phyloP scores from a whole-genome alignment of 2,329 filamentous ascomycete genomes.

The Dothidotthia symphoricarpi region DNA sequence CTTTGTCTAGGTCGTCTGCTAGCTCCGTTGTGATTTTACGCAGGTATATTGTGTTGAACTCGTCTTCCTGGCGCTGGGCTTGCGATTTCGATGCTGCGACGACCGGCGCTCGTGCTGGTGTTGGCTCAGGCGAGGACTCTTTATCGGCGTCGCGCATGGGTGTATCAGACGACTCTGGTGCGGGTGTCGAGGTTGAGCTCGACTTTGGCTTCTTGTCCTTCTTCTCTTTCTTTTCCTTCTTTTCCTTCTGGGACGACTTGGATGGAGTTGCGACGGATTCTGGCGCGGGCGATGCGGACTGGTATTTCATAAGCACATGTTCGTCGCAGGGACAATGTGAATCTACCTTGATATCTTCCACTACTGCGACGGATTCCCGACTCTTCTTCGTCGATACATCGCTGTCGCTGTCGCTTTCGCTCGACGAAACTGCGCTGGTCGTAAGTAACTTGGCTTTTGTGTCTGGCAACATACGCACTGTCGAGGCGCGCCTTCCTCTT shows the following conservation, averaged over 20 bases:
- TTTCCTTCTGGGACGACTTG: constrained; percentile 1
- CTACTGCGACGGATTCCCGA: constrained; percentile 3
- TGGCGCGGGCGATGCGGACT: neutral
- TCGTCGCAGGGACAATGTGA: neutral
- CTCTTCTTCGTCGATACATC: constrained; percentile 20
- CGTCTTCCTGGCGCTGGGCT: constrained; percentile 15
- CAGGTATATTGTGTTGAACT: constrained; percentile 67
- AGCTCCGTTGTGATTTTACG: constrained; percentile 68
- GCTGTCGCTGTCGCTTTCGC: constrained; percentile 31
- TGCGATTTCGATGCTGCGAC: constrained; percentile 5
- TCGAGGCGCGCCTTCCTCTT: constrained; percentile 36
- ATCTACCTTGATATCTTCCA: constrained; percentile 1
- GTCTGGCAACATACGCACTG: constrained; percentile 9
- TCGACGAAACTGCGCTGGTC: constrained; percentile 26
- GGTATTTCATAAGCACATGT: neutral
- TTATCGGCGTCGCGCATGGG: constrained; percentile 18
- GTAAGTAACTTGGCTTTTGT: constrained; percentile 7
- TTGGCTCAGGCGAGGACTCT: constrained; percentile 3
- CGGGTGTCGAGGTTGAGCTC: constrained; percentile 1
- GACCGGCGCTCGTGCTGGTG: constrained; percentile 3
- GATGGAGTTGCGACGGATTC: constrained; percentile 3
- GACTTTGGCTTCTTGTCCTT: constrained; percentile 1
- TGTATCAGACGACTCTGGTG: constrained; percentile 14
- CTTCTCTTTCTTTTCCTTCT: constrained; percentile 12
- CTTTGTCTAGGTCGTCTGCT: constrained; percentile 69